Evolutionary conservation across 2,329 filamentous ascomycete genomes (phyloP).

Genomic region (Ilyonectria destructans): DNA sequence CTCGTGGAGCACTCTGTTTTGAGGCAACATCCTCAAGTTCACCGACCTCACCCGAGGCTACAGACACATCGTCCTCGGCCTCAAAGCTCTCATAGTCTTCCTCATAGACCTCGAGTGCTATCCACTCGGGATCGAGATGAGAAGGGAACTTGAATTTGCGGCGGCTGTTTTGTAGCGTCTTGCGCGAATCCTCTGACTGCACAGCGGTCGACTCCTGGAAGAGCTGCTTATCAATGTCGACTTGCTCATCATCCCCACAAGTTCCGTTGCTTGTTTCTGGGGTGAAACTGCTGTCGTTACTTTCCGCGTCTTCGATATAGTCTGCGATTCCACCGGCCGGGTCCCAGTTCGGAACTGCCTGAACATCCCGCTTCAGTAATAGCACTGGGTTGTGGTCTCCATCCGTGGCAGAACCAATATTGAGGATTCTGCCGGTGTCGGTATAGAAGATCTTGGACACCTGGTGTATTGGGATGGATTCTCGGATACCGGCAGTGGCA

Average conservation of each 20-base stretch:
- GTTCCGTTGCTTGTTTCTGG: conserved; percentile 39
- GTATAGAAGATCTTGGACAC: conserved; percentile 95
- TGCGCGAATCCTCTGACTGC: background rate
- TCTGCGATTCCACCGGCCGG: conserved; percentile 22
- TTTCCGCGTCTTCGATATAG: conserved; percentile 60
- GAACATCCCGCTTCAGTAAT: conserved; percentile 52
- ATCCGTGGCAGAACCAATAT: conserved; percentile 75
- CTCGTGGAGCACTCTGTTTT: conserved; percentile 25
- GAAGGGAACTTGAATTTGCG: conserved; percentile 68
- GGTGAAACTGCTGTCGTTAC: conserved; percentile 8
- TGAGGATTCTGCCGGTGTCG: conserved; percentile 90
- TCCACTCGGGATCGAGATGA: conserved; percentile 90
- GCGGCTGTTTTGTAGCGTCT: conserved; percentile 21
- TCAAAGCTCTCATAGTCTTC: conserved; percentile 63
- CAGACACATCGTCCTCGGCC: conserved; percentile 65
- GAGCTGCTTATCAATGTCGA: conserved; percentile 65
- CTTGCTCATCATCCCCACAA: conserved; percentile 59
- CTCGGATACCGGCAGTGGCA: conserved; percentile 64
- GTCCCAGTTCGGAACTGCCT: conserved; percentile 27
- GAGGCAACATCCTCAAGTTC: conserved; percentile 47
- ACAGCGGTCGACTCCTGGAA: conserved; percentile 37
- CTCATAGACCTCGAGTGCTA: conserved; percentile 88
- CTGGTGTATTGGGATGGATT: conserved; percentile 69
- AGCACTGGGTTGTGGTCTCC: conserved; percentile 59
- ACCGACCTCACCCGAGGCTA: conserved; percentile 55